Conservation (phyloP, 106 monocot genomes). For the Dactylorhiza incarnata region DNA sequence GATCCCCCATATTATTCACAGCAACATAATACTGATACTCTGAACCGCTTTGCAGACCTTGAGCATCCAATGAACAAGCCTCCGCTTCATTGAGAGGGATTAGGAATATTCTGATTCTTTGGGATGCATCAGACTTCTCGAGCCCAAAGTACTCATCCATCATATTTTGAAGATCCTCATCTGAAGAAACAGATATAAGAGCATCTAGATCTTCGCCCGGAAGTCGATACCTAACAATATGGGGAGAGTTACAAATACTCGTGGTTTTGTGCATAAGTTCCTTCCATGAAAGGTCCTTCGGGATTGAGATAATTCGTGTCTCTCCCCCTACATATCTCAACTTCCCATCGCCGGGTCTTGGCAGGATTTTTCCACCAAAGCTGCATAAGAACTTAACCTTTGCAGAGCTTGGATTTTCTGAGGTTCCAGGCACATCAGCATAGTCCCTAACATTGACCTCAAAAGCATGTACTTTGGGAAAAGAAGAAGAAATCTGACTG, state of each 20-base stretch:
- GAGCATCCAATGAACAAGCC: constrained; percentile 29
- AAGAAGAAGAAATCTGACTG: constrained; percentile 23
- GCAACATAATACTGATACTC: constrained; percentile 75
- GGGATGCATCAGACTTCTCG: constrained; percentile 53
- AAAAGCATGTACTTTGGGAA: constrained; percentile 7
- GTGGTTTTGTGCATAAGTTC: constrained; percentile 69
- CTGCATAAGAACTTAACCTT: constrained; percentile 92
- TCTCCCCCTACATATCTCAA: constrained; percentile 93
- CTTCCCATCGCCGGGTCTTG: constrained; percentile 83
- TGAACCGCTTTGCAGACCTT: constrained; percentile 30
- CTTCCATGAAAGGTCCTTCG: constrained; percentile 39
- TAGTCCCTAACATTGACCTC: constrained; percentile 7
- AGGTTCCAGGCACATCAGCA: constrained; percentile 11
- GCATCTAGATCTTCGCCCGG: constrained; percentile 97
- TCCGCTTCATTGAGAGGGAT: constrained; percentile 58
- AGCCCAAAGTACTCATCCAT: constrained; percentile 77
- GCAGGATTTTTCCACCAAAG: constrained; percentile 93
- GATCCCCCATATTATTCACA: constrained; percentile 69
- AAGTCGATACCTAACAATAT: constrained; percentile 88
- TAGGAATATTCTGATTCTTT: constrained; percentile 67
- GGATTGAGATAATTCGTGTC: constrained; percentile 61
- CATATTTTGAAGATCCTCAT: constrained; percentile 97
- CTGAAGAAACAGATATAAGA: constrained; percentile 78
- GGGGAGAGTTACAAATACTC: constrained; percentile 57
- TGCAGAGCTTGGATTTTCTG: constrained; percentile 25